Evolutionary conservation across 176 grass and related monocot genomes (phyloP).

Genomic region (Eremochloa ophiuroides): DNA sequence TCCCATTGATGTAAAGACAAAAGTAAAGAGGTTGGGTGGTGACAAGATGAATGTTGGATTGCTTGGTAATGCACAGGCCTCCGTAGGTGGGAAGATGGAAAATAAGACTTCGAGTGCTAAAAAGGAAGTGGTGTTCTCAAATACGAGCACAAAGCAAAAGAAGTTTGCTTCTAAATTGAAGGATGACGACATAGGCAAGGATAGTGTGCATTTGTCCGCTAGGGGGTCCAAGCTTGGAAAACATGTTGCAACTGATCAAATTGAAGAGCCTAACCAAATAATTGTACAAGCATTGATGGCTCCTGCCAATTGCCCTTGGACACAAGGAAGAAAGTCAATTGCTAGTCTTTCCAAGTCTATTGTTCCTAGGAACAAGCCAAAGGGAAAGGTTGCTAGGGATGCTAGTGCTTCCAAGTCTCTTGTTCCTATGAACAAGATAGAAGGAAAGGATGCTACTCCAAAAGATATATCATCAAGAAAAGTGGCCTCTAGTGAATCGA

Average conservation of each 20-base stretch:
- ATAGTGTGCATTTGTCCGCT: neutral
- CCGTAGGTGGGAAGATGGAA: neutral
- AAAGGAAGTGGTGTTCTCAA: neutral
- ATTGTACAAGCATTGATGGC: constrained; percentile 58
- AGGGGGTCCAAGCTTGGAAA: neutral
- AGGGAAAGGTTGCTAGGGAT: neutral
- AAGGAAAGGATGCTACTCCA: neutral
- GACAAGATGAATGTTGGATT: constrained; percentile 3
- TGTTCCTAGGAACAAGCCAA: constrained; percentile 27
- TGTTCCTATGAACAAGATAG: neutral
- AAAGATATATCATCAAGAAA: neutral
- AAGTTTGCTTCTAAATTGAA: constrained; percentile 3
- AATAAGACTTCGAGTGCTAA: constrained; percentile 1
- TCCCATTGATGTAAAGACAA: constrained; percentile 12
- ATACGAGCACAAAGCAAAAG: neutral
- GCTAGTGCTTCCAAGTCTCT: neutral
- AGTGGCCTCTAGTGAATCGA: neutral
- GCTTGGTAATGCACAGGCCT: neutral
- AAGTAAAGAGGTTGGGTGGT: constrained; percentile 11
- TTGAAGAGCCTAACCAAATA: neutral
- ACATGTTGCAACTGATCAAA: neutral
- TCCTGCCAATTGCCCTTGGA: constrained; percentile 44
- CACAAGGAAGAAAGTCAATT: constrained; percentile 32
- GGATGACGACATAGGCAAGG: neutral
- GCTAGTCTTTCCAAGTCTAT: constrained; percentile 6